Percentiles rank a stretch among this genome's conserved stretches.
These are phyloP conservation scores for Botryosphaeria agaves DNA, from an alignment of 2,329 filamentous ascomycete genomes.

Conservation along the genomic window DNA sequence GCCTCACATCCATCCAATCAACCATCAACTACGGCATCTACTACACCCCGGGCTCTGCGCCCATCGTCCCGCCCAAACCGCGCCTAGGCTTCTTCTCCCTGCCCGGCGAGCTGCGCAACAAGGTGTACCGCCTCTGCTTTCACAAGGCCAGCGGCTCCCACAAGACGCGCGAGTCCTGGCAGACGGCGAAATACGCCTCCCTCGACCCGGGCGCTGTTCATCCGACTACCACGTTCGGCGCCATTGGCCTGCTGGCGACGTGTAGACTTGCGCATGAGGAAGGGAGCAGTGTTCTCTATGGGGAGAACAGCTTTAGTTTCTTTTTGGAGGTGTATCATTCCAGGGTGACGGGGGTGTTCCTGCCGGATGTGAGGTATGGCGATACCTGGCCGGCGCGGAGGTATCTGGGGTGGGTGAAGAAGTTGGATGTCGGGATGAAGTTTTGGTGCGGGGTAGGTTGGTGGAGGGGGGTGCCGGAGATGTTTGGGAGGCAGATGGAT, in stretches of 20 bases:
- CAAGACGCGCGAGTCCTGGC: not conserved
- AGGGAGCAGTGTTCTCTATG: conserved; percentile 8
- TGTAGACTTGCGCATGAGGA: conserved; percentile 9
- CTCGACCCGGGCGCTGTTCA: no score
- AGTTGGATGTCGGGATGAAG: no score
- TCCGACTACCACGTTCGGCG: no score
- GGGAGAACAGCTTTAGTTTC: conserved; percentile 6
- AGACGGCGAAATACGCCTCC: no score
- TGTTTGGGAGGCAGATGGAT: no score
- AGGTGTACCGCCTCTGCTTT: conserved; percentile 6
- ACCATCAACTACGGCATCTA: no score
- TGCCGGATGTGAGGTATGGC: not conserved
- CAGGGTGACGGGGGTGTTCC: not conserved
- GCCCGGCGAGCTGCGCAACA: conserved; percentile 8
- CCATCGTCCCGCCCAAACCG: no score
- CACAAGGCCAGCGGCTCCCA: not conserved
- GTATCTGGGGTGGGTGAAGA: not conserved
- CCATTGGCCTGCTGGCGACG: conserved; percentile 4
- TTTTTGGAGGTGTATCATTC: no score
- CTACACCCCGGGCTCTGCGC: no score
- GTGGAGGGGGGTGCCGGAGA: no score
- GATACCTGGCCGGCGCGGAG: not conserved
- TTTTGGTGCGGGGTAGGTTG: no score
- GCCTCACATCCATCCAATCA: no score
- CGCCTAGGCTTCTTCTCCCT: conserved; percentile 10